phyloP scores from a whole-genome alignment of 2,329 filamentous ascomycete species.

The Exophiala calicioides region DNA sequence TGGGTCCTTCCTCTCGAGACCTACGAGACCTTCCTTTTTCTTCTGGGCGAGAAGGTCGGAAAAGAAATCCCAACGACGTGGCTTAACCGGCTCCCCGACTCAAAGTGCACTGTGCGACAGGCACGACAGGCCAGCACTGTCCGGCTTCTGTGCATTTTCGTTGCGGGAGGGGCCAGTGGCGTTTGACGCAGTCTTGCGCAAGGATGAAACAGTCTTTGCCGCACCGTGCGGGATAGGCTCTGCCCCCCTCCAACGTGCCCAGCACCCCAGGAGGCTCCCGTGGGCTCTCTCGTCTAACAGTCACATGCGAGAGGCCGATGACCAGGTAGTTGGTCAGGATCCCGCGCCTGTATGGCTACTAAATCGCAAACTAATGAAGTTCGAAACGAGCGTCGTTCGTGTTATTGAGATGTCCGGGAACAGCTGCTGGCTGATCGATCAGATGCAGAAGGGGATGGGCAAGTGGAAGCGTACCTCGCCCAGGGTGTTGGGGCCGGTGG shows the following conservation, averaged over 20 bases:
- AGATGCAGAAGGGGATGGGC: no score
- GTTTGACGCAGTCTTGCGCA: constrained; percentile 15
- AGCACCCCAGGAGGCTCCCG: no score
- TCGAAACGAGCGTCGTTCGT: constrained; percentile 19
- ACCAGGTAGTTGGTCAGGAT: constrained; percentile 9
- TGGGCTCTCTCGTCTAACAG: not conserved
- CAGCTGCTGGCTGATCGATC: no score
- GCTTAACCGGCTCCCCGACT: no score
- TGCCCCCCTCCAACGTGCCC: no score
- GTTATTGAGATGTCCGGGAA: no score
- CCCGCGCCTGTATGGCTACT: constrained; percentile 9
- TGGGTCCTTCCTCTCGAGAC: constrained; percentile 6
- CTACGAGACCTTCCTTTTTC: constrained; percentile 1
- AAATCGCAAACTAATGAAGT: constrained; percentile 19
- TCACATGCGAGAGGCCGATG: not conserved
- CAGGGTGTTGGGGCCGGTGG: no score
- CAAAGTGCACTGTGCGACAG: not conserved
- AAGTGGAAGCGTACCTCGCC: no score
- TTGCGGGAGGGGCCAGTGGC: not conserved
- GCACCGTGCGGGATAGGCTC: constrained; percentile 22
- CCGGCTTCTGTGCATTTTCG: not conserved
- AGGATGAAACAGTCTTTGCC: constrained; percentile 27
- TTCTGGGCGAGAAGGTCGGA: constrained; percentile 1
- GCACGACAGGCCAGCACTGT: not conserved
- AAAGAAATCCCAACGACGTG: no score